Conservation (phyloP, 2,329 filamentous ascomycete genomes). For the Paraconiothyrium brasiliense region DNA sequence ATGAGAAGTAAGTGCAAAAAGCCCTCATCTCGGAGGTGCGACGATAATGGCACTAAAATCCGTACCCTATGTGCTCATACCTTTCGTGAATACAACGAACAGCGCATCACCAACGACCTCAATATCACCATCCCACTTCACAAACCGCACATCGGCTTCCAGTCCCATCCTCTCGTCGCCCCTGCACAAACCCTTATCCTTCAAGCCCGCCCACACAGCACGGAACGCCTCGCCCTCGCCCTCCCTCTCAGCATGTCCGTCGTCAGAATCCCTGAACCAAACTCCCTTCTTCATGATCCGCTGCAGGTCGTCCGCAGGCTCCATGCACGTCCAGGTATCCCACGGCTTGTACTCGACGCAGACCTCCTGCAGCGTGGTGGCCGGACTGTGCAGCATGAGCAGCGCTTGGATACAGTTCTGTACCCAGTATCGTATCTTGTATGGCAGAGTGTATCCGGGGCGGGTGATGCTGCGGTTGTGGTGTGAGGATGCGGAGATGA, state of each 20-base stretch:
- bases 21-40: no score
- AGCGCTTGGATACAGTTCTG: constrained; percentile 42
- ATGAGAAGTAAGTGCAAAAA: no score
- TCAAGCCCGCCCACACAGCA: constrained; percentile 35
- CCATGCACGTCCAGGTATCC: constrained; percentile 49
- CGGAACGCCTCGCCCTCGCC: constrained; percentile 45
- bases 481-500: constrained; percentile 39
- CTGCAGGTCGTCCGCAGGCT: constrained; percentile 39
- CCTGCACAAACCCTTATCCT: constrained; percentile 24
- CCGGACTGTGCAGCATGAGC: constrained; percentile 28
- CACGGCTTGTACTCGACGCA: constrained; percentile 42
- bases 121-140: constrained; percentile 45
- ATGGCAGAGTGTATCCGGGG: constrained; percentile 36
- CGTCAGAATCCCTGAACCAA: constrained; percentile 37
- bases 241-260: constrained; percentile 28
- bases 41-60: no score
- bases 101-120: constrained; percentile 46
- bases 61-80: no score
- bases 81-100: constrained; percentile 41
- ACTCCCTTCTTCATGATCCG: constrained; percentile 39
- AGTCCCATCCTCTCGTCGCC: constrained; percentile 26
- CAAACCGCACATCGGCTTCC: constrained; percentile 28
- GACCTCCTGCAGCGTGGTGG: constrained; percentile 31
- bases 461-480: constrained; percentile 32
- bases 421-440: constrained; percentile 47